phyloP scores from a whole-genome alignment of 306 rosid species.

The Lathyrus oleraceus region DNA sequence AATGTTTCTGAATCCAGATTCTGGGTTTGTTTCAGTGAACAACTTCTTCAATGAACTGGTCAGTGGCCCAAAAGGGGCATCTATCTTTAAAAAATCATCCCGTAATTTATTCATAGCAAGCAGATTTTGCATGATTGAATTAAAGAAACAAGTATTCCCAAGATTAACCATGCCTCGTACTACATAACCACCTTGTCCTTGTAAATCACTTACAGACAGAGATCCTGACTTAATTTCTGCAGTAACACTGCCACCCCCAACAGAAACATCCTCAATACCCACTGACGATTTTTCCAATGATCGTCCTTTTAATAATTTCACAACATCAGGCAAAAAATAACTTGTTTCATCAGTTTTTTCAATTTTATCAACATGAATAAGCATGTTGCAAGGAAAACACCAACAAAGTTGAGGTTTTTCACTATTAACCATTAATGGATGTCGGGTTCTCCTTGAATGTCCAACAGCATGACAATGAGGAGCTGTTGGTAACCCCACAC shows the following conservation, averaged over 20 bases:
- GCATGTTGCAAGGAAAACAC: constrained; percentile 78
- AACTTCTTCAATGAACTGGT: constrained; percentile 75
- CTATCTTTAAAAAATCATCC: constrained; percentile 54
- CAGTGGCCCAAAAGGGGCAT: constrained; percentile 65
- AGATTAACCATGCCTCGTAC: constrained; percentile 83
- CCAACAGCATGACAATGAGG: constrained; percentile 60
- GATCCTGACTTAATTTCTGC: constrained; percentile 53
- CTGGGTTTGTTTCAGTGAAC: constrained; percentile 61
- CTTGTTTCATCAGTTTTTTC: constrained; percentile 60
- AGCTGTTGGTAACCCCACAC: constrained; percentile 74
- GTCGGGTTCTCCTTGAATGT: constrained; percentile 72
- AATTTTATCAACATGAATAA: constrained; percentile 56
- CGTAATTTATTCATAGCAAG: constrained; percentile 73
- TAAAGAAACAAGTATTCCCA: constrained; percentile 96
- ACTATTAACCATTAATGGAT: constrained; percentile 62
- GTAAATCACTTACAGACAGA: constrained; percentile 37
- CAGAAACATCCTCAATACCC: constrained; percentile 49
- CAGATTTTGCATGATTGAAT: constrained; percentile 85
- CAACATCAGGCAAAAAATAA: constrained; percentile 54
- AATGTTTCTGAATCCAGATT: constrained; percentile 54
- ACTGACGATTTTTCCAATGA: constrained; percentile 39
- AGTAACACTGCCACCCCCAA: constrained; percentile 52
- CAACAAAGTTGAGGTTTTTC: constrained; percentile 78
- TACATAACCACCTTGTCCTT: constrained; percentile 57
- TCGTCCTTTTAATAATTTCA: constrained; percentile 63